Evolutionary conservation across 208 protist genomes (phyloP).

Genomic region (Tritrichomonas foetus): DNA sequence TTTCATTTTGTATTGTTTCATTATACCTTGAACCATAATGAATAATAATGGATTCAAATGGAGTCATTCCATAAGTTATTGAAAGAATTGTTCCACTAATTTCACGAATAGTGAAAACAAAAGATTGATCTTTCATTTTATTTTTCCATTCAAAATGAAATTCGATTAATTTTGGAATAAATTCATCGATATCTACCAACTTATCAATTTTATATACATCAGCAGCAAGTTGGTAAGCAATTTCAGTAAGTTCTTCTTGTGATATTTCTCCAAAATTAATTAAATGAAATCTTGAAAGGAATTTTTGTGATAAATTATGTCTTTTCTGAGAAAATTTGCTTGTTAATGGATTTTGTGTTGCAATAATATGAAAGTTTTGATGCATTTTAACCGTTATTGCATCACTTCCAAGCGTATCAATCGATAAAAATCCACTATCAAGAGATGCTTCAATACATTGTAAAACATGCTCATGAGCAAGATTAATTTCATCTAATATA

Average conservation of each 20-base stretch:
- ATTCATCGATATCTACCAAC: background rate
- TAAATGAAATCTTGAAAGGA: background rate
- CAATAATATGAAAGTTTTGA: constrained; percentile 31
- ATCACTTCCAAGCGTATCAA: background rate
- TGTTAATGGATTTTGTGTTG: background rate
- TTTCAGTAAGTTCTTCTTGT: background rate
- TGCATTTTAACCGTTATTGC: background rate
- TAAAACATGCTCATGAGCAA: constrained; percentile 4
- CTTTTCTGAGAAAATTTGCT: background rate
- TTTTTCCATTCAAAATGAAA: background rate
- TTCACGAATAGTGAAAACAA: background rate
- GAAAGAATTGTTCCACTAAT: background rate
- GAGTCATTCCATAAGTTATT: background rate
- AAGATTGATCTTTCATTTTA: background rate
- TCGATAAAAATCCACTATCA: background rate
- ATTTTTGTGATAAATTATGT: background rate
- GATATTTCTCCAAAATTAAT: background rate
- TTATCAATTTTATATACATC: background rate
- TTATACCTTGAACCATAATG: background rate
- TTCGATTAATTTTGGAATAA: background rate
- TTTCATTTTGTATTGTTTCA: background rate
- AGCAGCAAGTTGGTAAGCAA: background rate
- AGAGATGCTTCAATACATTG: constrained; percentile 43
- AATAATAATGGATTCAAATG: background rate
- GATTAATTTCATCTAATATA: constrained; percentile 40